These are phyloP conservation scores for Salvia splendens DNA, from an alignment of 257 asterid genomes.

Conservation along the genomic window DNA sequence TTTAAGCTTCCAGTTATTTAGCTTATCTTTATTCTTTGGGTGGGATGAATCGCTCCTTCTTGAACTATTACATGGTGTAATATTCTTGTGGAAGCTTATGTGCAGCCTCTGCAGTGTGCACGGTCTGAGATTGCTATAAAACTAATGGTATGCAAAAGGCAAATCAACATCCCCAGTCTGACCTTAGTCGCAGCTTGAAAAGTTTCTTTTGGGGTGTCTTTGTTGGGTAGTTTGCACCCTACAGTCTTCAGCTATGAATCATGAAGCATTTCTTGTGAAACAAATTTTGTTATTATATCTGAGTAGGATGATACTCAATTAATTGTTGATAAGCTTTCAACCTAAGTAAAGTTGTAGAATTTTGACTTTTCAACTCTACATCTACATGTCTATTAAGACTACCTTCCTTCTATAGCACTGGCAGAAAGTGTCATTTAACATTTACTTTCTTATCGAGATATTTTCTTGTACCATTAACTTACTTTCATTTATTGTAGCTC, in stretches of 20 bases:
- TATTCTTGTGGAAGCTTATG: constrained; percentile 3
- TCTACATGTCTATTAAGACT: neutral
- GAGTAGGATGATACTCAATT: neutral
- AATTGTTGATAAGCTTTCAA: neutral
- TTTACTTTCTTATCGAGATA: constrained; percentile 11
- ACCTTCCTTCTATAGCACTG: constrained; percentile 12
- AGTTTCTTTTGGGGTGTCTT: too few species aligned
- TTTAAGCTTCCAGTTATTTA: neutral
- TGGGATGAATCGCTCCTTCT: neutral
- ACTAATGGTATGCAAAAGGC: neutral
- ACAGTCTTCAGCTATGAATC: neutral
- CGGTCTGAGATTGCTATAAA: neutral
- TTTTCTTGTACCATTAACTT: constrained; percentile 18
- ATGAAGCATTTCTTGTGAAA: constrained; percentile 9
- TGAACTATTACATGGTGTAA: neutral
- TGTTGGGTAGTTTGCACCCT: too few species aligned
- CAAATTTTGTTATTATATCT: neutral
- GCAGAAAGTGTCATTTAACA: neutral
- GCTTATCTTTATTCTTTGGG: neutral
- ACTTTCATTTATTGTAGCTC: constrained; percentile 54
- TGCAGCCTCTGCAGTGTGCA: constrained; percentile 4
- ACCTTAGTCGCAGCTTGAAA: constrained; percentile 5
- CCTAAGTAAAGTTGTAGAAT: constrained; percentile 2
- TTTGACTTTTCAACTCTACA: neutral
- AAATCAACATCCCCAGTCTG: constrained; percentile 15